Evolutionary conservation across 1,139 yeast genomes (phyloP).

Genomic region (Yamadazyma pseudoaaseri): DNA sequence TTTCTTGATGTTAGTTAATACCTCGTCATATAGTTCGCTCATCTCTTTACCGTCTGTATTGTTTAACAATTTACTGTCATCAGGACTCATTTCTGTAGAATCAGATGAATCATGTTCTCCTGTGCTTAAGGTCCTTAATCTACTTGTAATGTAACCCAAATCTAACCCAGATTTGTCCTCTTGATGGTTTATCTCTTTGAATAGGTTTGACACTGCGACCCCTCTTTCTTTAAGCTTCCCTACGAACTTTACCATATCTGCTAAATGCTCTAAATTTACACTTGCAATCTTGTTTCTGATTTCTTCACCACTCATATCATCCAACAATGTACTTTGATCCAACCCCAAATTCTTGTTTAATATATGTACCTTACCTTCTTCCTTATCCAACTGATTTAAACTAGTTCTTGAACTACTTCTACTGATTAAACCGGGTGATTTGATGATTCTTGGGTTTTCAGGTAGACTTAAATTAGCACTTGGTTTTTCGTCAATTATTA

Average conservation of each 20-base stretch:
- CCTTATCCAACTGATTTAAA: constrained; percentile 33
- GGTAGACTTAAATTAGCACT: constrained; percentile 1
- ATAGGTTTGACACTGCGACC: constrained; percentile 50
- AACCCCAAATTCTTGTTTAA: constrained; percentile 22
- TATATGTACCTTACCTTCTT: constrained; percentile 43
- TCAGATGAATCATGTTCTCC: background rate
- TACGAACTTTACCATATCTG: constrained; percentile 49
- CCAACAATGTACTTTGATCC: constrained; percentile 8
- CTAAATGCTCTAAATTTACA: constrained; percentile 50
- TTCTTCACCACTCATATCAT: constrained; percentile 48
- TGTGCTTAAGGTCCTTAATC: constrained; percentile 7
- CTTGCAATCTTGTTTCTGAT: constrained; percentile 49
- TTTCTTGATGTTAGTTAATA: constrained; percentile 15
- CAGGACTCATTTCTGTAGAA: constrained; percentile 10
- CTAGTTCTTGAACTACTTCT: constrained; percentile 37
- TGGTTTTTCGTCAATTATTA: constrained; percentile 3
- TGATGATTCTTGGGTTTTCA: constrained; percentile 2
- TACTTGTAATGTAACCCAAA: constrained; percentile 15
- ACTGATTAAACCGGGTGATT: constrained; percentile 27
- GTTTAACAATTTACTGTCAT: constrained; percentile 6
- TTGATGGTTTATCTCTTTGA: constrained; percentile 19
- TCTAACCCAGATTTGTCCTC: constrained; percentile 11
- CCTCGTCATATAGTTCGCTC: constrained; percentile 17
- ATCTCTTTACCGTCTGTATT: constrained; percentile 11
- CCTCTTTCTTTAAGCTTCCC: constrained; percentile 52